Percentiles rank a stretch among this genome's conserved stretches.
phyloP scores from a whole-genome alignment of 2,329 filamentous ascomycete genomes.

The Macroventuria anomochaeta region DNA sequence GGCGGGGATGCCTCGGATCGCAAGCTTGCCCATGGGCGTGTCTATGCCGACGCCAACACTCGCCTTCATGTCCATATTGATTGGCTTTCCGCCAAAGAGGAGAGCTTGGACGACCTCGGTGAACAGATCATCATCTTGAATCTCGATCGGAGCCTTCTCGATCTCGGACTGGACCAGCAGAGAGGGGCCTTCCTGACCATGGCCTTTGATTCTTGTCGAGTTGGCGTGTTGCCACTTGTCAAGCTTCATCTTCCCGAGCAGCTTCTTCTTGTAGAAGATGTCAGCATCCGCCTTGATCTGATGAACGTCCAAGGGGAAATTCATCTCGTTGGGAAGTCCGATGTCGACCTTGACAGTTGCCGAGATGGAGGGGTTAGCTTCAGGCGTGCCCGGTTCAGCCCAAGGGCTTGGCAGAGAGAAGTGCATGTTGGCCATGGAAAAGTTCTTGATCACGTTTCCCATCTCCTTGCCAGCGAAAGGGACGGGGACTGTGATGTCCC shows the following conservation, averaged over 20 bases:
- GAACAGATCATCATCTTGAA: slow-evolving; percentile 81
- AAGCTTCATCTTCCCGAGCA: slow-evolving; percentile 82
- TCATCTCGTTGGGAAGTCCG: slow-evolving; percentile 81
- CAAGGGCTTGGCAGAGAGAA: slow-evolving; percentile 84
- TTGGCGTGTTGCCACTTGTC: slow-evolving; percentile 83
- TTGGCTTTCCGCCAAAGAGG: slow-evolving; percentile 72
- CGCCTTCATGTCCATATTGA: slow-evolving; percentile 78
- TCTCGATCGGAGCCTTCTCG: slow-evolving; percentile 78
- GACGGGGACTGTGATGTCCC: slow-evolving; percentile 81
- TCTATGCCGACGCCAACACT: slow-evolving; percentile 81
- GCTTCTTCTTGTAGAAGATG: slow-evolving; percentile 77
- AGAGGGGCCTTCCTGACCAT: slow-evolving; percentile 63
- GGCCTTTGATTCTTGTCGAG: slow-evolving; percentile 71
- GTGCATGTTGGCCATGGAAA: slow-evolving; percentile 82
- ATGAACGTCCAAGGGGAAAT: slow-evolving; percentile 80
- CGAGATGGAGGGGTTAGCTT: slow-evolving; percentile 78
- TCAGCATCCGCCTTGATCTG: slow-evolving; percentile 78
- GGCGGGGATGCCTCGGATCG: slow-evolving; percentile 81
- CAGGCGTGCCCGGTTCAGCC: slow-evolving; percentile 75
- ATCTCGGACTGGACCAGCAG: slow-evolving; percentile 79
- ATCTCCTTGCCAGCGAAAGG: slow-evolving; percentile 83
- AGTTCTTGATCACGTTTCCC: slow-evolving; percentile 84
- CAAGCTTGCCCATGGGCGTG: slow-evolving; percentile 81
- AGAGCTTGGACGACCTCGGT: slow-evolving; percentile 80
- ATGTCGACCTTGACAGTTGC: slow-evolving; percentile 82